Evolutionary conservation across 257 asterid genomes (phyloP).

Genomic region (Linaria vulgaris): DNA sequence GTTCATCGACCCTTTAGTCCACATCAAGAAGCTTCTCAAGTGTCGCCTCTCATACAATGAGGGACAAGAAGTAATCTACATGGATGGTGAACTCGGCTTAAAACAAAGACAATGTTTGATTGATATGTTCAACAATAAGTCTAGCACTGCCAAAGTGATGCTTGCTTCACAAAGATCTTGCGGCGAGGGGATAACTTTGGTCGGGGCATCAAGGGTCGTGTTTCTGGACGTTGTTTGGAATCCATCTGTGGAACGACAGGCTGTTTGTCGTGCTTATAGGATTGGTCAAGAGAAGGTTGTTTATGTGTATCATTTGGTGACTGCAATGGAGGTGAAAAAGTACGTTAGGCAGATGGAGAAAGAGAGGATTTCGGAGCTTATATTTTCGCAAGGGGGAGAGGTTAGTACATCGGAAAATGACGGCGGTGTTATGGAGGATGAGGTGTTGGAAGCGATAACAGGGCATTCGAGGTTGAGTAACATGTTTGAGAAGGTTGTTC

Average conservation of each 20-base stretch:
- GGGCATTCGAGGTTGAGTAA: constrained; percentile 19
- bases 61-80: constrained; percentile 63
- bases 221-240: constrained; percentile 82
- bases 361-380: constrained; percentile 37
- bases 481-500: constrained; percentile 46
- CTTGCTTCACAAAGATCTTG: constrained; percentile 75
- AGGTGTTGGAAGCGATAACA: constrained; percentile 57
- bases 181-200: constrained; percentile 73
- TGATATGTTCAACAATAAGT: constrained; percentile 43
- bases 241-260: constrained; percentile 71
- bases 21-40: constrained; percentile 41
- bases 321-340: constrained; percentile 49
- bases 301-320: constrained; percentile 61
- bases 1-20: constrained; percentile 47
- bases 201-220: constrained; percentile 85
- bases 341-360: constrained; percentile 28
- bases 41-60: constrained; percentile 46
- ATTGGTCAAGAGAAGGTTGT: constrained; percentile 71
- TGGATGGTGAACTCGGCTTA: constrained; percentile 44
- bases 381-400: constrained; percentile 41
- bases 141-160: constrained; percentile 50
- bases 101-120: constrained; percentile 51
- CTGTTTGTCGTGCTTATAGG: constrained; percentile 75
- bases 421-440: constrained; percentile 36
- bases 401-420: constrained; percentile 2